A percentile compares a stretch with the other conserved stretches of the same genome.
Conservation (phyloP, 345 rosid species). For the Clausena lansium region DNA sequence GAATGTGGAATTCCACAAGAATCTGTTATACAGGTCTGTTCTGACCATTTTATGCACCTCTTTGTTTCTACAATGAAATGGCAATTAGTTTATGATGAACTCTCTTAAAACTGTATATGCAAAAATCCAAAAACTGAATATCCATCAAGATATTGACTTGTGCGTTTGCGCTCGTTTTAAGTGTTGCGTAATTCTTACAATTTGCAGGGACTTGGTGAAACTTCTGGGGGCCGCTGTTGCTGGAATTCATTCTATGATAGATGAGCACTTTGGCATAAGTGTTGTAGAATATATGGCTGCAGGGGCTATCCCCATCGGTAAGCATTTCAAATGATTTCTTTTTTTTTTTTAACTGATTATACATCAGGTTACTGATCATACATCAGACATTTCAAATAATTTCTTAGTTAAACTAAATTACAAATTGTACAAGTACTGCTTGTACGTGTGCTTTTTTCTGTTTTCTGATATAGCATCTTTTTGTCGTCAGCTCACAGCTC, state of each 20-base stretch:
- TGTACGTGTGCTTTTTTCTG: not conserved
- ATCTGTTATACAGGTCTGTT: conserved; percentile 68
- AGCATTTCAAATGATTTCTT: conserved; percentile 14
- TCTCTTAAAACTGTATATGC: not conserved
- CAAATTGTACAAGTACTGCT: not conserved
- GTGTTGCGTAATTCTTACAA: conserved; percentile 1
- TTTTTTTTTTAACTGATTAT: no score
- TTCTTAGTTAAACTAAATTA: not conserved
- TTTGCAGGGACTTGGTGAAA: conserved; percentile 68
- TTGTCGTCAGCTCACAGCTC: conserved; percentile 75
- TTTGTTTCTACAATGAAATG: conserved; percentile 5
- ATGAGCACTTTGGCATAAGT: conserved; percentile 89
- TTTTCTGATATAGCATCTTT: not conserved
- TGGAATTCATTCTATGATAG: conserved; percentile 81
- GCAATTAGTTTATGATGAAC: not conserved
- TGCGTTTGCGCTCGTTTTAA: not conserved
- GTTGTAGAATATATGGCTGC: conserved; percentile 97
- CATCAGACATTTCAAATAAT: conserved; percentile 13
- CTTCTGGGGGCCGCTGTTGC: conserved; percentile 74
- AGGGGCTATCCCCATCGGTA: conserved; percentile 94
- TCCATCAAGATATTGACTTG: not conserved
- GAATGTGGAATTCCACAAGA: conserved; percentile 73
- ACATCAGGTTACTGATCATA: no score
- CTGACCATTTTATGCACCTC: conserved; percentile 1
- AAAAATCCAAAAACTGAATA: not conserved